Evolutionary conservation across 805 yeast species (phyloP).

Genomic region (Candida boidinii): DNA sequence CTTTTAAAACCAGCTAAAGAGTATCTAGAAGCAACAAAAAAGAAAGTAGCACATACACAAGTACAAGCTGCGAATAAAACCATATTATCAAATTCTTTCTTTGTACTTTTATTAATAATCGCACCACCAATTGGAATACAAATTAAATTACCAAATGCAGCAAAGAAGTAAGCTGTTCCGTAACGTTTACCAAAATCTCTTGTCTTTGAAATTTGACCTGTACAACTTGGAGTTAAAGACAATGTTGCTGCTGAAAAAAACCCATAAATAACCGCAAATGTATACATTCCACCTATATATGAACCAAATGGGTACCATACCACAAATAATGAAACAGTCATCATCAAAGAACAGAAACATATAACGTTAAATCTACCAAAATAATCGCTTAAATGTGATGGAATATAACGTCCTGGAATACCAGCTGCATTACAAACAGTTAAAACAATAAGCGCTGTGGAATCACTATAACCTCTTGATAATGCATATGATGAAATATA

Average conservation of each 20-base stretch:
- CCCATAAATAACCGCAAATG: constrained; percentile 48
- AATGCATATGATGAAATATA: constrained; percentile 53
- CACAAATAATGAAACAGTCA: constrained; percentile 35
- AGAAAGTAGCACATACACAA: constrained; percentile 13
- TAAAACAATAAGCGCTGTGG: constrained; percentile 31
- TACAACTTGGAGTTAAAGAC: constrained; percentile 59
- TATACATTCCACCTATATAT: constrained; percentile 32
- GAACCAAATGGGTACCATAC: constrained; percentile 60
- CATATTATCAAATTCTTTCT: constrained; percentile 21
- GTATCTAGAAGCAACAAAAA: constrained; percentile 13
- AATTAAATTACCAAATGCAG: constrained; percentile 34
- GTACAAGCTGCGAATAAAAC: constrained; percentile 24
- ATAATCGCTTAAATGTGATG: constrained; percentile 35
- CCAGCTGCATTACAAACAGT: constrained; percentile 37
- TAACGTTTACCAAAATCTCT: constrained; percentile 61
- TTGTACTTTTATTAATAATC: constrained; percentile 23
- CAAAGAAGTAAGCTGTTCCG: constrained; percentile 55
- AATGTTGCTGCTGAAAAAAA: constrained; percentile 54
- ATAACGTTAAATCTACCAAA: constrained; percentile 37
- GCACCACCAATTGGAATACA: constrained; percentile 39
- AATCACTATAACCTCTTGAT: constrained; percentile 35
- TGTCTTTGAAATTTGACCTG: constrained; percentile 57
- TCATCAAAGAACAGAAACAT: constrained; percentile 29
- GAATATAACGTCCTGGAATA: constrained; percentile 36
- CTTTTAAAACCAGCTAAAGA: constrained; percentile 17